Conservation (phyloP, 1,284 basidiomycete genomes). For the Flammula alnicola region DNA sequence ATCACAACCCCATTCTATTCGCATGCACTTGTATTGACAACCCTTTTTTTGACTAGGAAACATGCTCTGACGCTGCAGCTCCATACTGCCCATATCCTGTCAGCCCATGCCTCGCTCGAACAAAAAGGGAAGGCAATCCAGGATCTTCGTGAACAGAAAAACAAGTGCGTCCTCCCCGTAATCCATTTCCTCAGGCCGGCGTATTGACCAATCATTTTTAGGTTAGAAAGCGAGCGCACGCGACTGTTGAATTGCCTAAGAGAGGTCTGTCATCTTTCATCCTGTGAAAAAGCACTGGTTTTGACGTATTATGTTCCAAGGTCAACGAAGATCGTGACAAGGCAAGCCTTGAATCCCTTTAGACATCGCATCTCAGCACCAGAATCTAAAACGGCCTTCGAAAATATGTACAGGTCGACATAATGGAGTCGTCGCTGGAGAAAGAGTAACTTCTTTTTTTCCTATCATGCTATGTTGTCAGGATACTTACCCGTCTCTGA, state of each 20-base stretch:
- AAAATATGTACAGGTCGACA: conserved; percentile 53
- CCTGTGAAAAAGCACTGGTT: not conserved
- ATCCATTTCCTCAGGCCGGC: not conserved
- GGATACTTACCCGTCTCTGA: not conserved
- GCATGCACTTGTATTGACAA: conserved; percentile 1
- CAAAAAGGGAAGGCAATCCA: conserved; percentile 76
- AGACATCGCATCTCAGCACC: too few relatives aligned
- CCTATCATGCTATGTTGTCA: not conserved
- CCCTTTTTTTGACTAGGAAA: conserved; percentile 54
- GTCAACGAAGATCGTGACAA: conserved; percentile 82
- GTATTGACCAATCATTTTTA: conserved; percentile 32
- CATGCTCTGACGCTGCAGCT: conserved; percentile 79
- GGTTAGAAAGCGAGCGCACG: conserved; percentile 73
- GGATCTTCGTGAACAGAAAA: conserved; percentile 80
- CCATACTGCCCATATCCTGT: conserved; percentile 84
- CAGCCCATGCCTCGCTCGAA: conserved; percentile 76
- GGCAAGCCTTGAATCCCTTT: conserved; percentile 49
- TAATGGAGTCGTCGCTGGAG: conserved; percentile 47
- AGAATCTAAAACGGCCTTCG: conserved; percentile 13
- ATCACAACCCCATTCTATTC: not conserved
- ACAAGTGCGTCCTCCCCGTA: conserved; percentile 56
- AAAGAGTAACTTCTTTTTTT: conserved; percentile 53
- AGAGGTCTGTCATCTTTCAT: conserved; percentile 49
- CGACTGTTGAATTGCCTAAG: conserved; percentile 66
- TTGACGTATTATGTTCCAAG: conserved; percentile 38